These are phyloP conservation scores for Beauveria australis DNA, from an alignment of 2,329 filamentous ascomycete species.

Conservation along the genomic window DNA sequence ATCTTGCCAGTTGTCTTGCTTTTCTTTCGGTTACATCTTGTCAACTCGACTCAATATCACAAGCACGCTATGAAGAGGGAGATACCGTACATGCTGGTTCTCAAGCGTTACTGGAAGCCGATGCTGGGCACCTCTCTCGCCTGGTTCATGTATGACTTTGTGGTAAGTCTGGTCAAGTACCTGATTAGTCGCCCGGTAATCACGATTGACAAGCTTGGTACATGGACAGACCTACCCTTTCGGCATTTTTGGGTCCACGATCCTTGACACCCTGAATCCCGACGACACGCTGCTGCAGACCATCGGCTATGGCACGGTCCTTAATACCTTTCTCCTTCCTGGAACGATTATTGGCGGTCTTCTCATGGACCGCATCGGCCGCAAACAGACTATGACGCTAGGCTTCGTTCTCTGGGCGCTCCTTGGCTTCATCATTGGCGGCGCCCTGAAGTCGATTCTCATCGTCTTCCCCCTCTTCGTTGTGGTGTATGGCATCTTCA, in stretches of 20 bases:
- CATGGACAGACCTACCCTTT: conserved; percentile 18
- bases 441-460: conserved; percentile 36
- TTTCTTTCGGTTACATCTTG: conserved; percentile 44
- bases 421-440: conserved; percentile 41
- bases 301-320: conserved; percentile 17
- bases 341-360: conserved; percentile 30
- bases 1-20: conserved; percentile 39
- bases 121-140: conserved; percentile 42
- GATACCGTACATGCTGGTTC: conserved; percentile 18
- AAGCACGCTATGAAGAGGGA: conserved; percentile 20
- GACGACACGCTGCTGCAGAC: conserved; percentile 15
- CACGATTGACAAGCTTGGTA: too few species aligned
- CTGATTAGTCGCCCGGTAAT: too few species aligned
- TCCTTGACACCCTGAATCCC: conserved; percentile 16
- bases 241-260: conserved; percentile 19
- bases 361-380: conserved; percentile 30
- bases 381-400: conserved; percentile 19
- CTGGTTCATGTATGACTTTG: conserved; percentile 37
- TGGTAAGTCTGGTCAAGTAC: conserved; percentile 10
- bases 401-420: conserved; percentile 22
- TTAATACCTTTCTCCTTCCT: conserved; percentile 17
- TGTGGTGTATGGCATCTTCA: conserved; percentile 43
- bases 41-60: conserved; percentile 36
- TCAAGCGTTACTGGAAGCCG: conserved; percentile 32
- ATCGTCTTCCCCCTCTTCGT: conserved; percentile 41